Conservation (phyloP, 2,329 filamentous ascomycete species). For the Penicillium frequentans region DNA sequence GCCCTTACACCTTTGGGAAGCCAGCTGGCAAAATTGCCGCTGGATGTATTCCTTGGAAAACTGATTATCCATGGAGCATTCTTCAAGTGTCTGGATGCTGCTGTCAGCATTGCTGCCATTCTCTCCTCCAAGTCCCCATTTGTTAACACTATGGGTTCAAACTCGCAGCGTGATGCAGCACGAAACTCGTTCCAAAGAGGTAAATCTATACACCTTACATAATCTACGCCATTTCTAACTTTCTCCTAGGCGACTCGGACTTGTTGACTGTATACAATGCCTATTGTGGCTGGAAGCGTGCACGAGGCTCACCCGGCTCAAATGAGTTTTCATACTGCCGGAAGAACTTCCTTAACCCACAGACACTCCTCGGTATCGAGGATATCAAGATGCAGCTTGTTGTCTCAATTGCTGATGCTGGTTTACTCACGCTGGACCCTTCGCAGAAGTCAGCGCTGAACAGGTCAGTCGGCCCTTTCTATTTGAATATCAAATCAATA, state of each 20-base stretch:
- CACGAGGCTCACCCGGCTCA: conserved; percentile 67
- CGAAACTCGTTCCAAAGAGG: conserved; percentile 74
- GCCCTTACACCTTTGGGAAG: conserved; percentile 82
- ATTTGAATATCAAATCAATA: neutral
- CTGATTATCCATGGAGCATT: conserved; percentile 82
- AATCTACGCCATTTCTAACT: conserved; percentile 8
- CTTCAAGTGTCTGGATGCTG: conserved; percentile 89
- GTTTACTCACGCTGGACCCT: conserved; percentile 72
- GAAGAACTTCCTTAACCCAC: conserved; percentile 90
- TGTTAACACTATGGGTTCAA: conserved; percentile 78
- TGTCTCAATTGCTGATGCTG: conserved; percentile 79
- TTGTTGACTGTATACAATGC: conserved; percentile 92
- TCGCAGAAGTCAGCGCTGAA: conserved; percentile 71
- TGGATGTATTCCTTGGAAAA: conserved; percentile 95
- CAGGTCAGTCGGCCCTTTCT: conserved; percentile 43
- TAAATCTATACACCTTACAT: conserved; percentile 18
- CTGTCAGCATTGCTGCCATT: conserved; percentile 87
- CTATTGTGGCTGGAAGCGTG: conserved; percentile 82
- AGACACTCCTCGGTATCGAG: conserved; percentile 87
- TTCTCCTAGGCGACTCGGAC: conserved; percentile 71
- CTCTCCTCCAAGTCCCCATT: conserved; percentile 95
- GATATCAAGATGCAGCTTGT: conserved; percentile 92
- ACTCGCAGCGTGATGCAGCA: conserved; percentile 77
- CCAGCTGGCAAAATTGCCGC: conserved; percentile 81
- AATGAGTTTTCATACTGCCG: conserved; percentile 89